Evolutionary conservation across 805 yeast genomes (phyloP), one percentile per base, ranked within the genome.

Genomic region (Saturnispora mendoncae): DNA sequence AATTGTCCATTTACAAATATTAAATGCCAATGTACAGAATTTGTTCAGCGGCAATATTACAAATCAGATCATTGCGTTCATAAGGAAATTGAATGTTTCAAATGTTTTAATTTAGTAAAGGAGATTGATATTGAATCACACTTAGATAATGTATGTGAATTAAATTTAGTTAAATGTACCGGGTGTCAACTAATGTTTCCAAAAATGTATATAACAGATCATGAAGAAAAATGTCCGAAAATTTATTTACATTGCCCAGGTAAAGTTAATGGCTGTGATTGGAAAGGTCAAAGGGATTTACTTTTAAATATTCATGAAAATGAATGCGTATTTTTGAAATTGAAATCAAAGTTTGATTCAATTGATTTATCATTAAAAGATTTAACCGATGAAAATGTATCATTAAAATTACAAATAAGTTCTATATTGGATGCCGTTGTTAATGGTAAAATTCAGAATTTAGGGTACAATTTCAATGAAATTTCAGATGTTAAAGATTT

Each of bases 381-480:
- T 1, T 42, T 71, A 9, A 39, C 54, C 1, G 44, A 47, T 3
- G 74, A 71, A 34, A 73, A 72, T 46, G 42, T 40, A 4, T 52
- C 51, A 39, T 50, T 73, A 33, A 73, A 67, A 42, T 48, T 58
- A 13, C 76, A 72, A 49, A 55, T 73, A 33, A 63, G 69, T 30
- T 62, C 62, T 33, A 64, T 73, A 3, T 54, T 73, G 45, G 69
- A 69, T 48, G 66, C 72, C 25, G 60, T 72, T 4, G 56, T 67
- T 1, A 75, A 68, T 42, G 79, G 78, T 0, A 70, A 65, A 47
- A 55, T 72, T 17, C 67, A 74, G 1, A 73, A 72, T 47, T 50
- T 72, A 17, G 78, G 78, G 0, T 69, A 68, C 48, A 58, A 64
- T 28, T 65, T 10, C 10, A 26, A 69, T 37, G 65, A 67, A 3